Evolutionary conservation across 2,329 filamentous ascomycete species (phyloP), one percentile per base, ranked within the genome.

Genomic region (Zarea fungicola): DNA sequence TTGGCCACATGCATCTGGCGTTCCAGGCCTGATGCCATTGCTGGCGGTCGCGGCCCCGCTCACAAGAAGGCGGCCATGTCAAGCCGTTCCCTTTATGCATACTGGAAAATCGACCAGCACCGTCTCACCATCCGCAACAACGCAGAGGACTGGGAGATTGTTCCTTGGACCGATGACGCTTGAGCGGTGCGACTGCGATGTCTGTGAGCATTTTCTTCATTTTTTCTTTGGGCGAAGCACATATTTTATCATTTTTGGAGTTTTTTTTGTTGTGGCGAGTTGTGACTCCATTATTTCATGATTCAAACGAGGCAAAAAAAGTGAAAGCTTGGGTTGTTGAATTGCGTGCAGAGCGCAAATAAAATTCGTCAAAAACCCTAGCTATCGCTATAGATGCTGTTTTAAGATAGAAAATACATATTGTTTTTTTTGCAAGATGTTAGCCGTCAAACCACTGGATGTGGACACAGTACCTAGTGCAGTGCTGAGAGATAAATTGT

Each of bases 1-100:
- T 67, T 96, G 59, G 91, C 91, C 36, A 96, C 90, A 42, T 90
- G 82, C 64, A 63, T 86, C 52, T 86, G 83, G 82, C 72, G 80
- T 54, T 77, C 75, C 26, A 71, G 74, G 36, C 71, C 77, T 34
- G 80, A 85, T 60, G 82, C 83, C 31, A 73, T 70, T 57, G 72
- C 73, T 54, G 83, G 81, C 51, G 80, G 80, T 25, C 65, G 73
- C 46, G 81, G 81, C 11, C 75, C 76, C 41, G 83, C 83, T 50
- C 77, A 81, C 63, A 68, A 71, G 50, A 70, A 86, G 75, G 90
- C 76, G 62, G 88, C 69, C 74, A 79, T 81, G 65, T 82, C 68
- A 65, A 78, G 73, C 62, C 80, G 71, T 69, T 80, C 76, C 66
- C 78, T 72, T 67, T 86, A 75, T 68, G 78, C 65, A 66, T 85